A percentile compares a stretch with the other conserved stretches of the same genome.
Evolutionary conservation across 495 filamentous ascomycete species (phyloP).

Genomic region (Talaromyces nanjingensis): DNA sequence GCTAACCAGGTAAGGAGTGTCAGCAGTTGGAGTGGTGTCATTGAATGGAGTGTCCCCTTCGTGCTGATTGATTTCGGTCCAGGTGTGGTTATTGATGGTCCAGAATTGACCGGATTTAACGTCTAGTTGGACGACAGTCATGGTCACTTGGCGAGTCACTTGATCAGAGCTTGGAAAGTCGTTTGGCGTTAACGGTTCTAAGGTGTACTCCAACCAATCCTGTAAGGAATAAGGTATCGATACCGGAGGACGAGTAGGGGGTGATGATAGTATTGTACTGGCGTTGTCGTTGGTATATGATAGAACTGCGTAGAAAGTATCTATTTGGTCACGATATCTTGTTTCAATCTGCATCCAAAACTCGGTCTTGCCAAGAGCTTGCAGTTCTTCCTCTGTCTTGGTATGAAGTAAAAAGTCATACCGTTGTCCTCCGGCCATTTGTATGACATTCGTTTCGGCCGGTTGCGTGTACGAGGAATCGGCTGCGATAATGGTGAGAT

Average conservation of each 20-base stretch:
- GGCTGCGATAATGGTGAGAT: slow-evolving; percentile 45
- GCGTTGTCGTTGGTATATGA: slow-evolving; percentile 30
- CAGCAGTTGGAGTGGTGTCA: neutral
- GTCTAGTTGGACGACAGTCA: slow-evolving; percentile 36
- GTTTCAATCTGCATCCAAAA: slow-evolving; percentile 51
- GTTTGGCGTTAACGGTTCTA: slow-evolving; percentile 31
- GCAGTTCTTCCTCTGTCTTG: slow-evolving; percentile 26
- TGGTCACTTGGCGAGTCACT: slow-evolving; percentile 46
- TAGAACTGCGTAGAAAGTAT: slow-evolving; percentile 46
- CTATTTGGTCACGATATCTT: slow-evolving; percentile 33
- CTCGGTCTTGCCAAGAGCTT: slow-evolving; percentile 18
- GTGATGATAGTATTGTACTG: slow-evolving; percentile 12
- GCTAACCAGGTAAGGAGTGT: slow-evolving; percentile 47
- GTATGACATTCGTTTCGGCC: slow-evolving; percentile 37
- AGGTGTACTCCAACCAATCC: slow-evolving; percentile 47
- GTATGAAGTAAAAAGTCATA: slow-evolving; percentile 46
- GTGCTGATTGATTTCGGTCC: slow-evolving; percentile 35
- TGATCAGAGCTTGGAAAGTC: slow-evolving; percentile 41
- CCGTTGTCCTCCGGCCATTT: slow-evolving; percentile 48
- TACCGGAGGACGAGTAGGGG: slow-evolving; percentile 13
- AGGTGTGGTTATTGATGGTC: slow-evolving; percentile 39
- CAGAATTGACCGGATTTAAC: slow-evolving; percentile 33
- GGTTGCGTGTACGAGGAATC: slow-evolving; percentile 52
- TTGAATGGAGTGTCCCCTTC: slow-evolving; percentile 3
- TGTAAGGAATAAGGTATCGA: slow-evolving; percentile 11